Percentiles rank a stretch among this genome's conserved stretches.
Evolutionary conservation across 2,329 filamentous ascomycete genomes (phyloP).

Genomic region (Cladophialophora exuberans): DNA sequence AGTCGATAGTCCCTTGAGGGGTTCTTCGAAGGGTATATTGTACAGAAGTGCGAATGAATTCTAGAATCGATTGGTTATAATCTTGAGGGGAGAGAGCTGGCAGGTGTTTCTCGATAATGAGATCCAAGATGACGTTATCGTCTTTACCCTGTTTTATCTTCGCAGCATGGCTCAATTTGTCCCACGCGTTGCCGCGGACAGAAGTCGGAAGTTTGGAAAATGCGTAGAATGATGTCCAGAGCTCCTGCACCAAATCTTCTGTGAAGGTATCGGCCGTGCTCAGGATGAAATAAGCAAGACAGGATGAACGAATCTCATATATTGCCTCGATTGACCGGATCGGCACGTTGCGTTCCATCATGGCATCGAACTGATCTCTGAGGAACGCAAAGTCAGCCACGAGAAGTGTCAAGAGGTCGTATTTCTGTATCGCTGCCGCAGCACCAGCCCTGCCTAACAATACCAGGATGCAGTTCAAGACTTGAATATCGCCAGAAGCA

Average conservation of each 20-base stretch:
- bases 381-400: slow-evolving; percentile 25
- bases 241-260: slow-evolving; percentile 60
- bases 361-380: slow-evolving; percentile 12
- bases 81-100: slow-evolving; percentile 22
- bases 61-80: slow-evolving; percentile 25
- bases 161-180: slow-evolving; percentile 57
- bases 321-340: slow-evolving; percentile 18
- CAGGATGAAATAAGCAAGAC: slow-evolving; percentile 25
- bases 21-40: slow-evolving; percentile 22
- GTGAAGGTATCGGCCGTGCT: slow-evolving; percentile 66
- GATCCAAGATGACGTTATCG: slow-evolving; percentile 24
- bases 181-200: slow-evolving; percentile 71
- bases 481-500: slow-evolving; percentile 26
- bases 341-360: slow-evolving; percentile 8
- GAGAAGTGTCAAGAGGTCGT: slow-evolving; percentile 19
- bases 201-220: slow-evolving; percentile 60
- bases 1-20: slow-evolving; percentile 38
- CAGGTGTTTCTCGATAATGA: slow-evolving; percentile 27
- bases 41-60: slow-evolving; percentile 28
- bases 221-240: slow-evolving; percentile 78
- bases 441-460: slow-evolving; percentile 10
- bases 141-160: slow-evolving; percentile 38
- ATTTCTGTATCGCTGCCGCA: slow-evolving; percentile 10
- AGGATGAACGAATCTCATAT: slow-evolving; percentile 19
- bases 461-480: slow-evolving; percentile 15